Percentiles rank a stretch among this genome's conserved stretches.
These are phyloP conservation scores for Kodamaea derodonti DNA, from an alignment of 1,139 yeast species.

Conservation along the genomic window DNA sequence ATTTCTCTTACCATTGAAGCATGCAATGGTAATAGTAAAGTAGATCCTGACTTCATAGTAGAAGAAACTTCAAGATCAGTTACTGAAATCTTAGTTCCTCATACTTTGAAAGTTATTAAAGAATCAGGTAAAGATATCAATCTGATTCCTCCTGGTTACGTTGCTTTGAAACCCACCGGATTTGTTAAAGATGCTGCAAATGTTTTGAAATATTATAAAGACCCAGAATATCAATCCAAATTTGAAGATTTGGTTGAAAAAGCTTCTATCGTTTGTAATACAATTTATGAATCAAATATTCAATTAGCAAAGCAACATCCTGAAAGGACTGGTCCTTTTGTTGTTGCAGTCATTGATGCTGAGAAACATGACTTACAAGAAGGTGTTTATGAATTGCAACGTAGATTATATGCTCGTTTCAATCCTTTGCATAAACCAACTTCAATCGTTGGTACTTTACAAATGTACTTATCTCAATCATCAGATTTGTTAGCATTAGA, in stretches of 20 bases:
- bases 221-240: constrained; percentile 39
- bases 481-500: constrained; percentile 60
- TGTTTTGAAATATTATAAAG: constrained; percentile 62
- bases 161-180: constrained; percentile 94
- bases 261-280: constrained; percentile 55
- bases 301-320: constrained; percentile 53
- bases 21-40: constrained; percentile 67
- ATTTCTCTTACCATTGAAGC: constrained; percentile 90
- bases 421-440: constrained; percentile 57
- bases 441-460: constrained; percentile 87
- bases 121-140: constrained; percentile 48
- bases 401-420: constrained; percentile 71
- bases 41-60: constrained; percentile 63
- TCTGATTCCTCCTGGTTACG: constrained; percentile 71
- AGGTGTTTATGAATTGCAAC: constrained; percentile 88
- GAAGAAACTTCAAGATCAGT: constrained; percentile 66
- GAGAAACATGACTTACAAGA: constrained; percentile 85
- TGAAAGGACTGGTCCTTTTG: constrained; percentile 71
- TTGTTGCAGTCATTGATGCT: constrained; percentile 87
- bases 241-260: constrained; percentile 63
- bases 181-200: constrained; percentile 72
- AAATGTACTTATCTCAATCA: constrained; percentile 82
- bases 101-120: constrained; percentile 50
- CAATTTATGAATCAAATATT: constrained; percentile 55
- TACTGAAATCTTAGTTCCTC: constrained; percentile 68